Evolutionary conservation across 2,329 filamentous ascomycete species (phyloP).

Genomic region (Lizonia empirigonia): DNA sequence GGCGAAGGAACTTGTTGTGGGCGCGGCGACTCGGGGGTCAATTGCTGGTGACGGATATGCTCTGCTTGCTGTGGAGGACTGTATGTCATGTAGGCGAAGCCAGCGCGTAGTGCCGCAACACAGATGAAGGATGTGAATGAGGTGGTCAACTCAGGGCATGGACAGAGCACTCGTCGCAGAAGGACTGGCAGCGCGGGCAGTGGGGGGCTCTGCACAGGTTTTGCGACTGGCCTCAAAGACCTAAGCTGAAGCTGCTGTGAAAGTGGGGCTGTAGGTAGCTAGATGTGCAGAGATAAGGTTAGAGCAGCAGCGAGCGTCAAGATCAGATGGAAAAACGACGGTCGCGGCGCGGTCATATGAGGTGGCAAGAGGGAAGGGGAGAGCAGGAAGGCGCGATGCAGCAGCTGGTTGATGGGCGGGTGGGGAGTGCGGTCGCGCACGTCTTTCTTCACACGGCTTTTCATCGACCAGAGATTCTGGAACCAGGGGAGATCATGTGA

Average conservation of each 20-base stretch:
- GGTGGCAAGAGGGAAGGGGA: constrained; percentile 22
- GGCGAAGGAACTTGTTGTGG: constrained; percentile 71
- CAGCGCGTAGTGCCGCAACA: constrained; percentile 23
- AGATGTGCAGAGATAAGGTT: constrained; percentile 18
- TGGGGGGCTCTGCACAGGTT: neutral
- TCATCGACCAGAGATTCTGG: constrained; percentile 6
- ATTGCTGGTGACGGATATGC: constrained; percentile 67
- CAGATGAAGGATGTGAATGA: constrained; percentile 7
- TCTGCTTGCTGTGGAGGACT: constrained; percentile 61
- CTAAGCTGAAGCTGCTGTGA: constrained; percentile 21
- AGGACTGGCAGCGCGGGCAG: constrained; percentile 11
- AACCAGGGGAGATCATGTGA: constrained; percentile 7
- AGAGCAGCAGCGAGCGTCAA: constrained; percentile 8
- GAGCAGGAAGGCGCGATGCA: constrained; percentile 21
- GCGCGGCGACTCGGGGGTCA: constrained; percentile 73
- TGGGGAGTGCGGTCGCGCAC: constrained; percentile 16
- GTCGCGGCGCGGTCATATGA: constrained; percentile 19
- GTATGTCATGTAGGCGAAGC: constrained; percentile 47
- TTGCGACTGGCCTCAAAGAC: constrained; percentile 11
- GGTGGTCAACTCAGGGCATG: constrained; percentile 8
- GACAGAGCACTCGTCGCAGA: constrained; percentile 14
- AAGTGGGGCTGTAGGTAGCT: constrained; percentile 15
- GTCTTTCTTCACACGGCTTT: constrained; percentile 13
- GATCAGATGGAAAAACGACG: constrained; percentile 9
- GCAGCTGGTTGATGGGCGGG: constrained; percentile 23